phyloP scores from a whole-genome alignment of 352 stramenopile genomes.

The Phytophthora fragariae region DNA sequence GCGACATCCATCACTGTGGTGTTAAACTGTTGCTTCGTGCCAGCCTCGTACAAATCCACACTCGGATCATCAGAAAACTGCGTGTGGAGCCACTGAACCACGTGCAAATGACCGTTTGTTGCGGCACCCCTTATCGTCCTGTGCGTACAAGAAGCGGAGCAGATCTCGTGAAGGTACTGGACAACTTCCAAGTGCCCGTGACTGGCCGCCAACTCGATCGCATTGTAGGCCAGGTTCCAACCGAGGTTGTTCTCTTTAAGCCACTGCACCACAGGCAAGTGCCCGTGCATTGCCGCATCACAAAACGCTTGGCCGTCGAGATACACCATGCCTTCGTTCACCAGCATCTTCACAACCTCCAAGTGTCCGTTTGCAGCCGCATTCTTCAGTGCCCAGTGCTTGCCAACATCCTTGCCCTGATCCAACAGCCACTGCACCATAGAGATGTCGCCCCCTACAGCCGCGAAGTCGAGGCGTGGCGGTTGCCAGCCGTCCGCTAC shows the following conservation, averaged over 20 bases:
- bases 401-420: conserved; percentile 4
- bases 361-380: conserved; percentile 33
- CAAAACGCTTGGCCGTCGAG: conserved; percentile 34
- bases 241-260: conserved; percentile 36
- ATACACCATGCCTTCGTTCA: conserved; percentile 17
- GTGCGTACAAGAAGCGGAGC: conserved; percentile 21
- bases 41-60: conserved; percentile 24
- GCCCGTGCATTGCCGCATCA: conserved; percentile 26
- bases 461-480: conserved; percentile 33
- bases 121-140: conserved; percentile 33
- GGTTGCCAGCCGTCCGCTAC: conserved; percentile 21
- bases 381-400: conserved; percentile 33
- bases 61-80: conserved; percentile 17
- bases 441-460: conserved; percentile 30
- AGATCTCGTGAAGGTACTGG: conserved; percentile 33
- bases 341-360: conserved; percentile 31
- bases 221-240: conserved; percentile 29
- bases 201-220: conserved; percentile 30
- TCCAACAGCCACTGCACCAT: conserved; percentile 37
- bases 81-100: conserved; percentile 34
- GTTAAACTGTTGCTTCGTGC: conserved; percentile 30
- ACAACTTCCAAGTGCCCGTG: conserved; percentile 34
- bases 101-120: conserved; percentile 27
- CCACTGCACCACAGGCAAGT: conserved; percentile 28
- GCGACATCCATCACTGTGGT: conserved; percentile 39